Conservation (phyloP, 176 grass and related monocot species). For the Metroxylon sagu region DNA sequence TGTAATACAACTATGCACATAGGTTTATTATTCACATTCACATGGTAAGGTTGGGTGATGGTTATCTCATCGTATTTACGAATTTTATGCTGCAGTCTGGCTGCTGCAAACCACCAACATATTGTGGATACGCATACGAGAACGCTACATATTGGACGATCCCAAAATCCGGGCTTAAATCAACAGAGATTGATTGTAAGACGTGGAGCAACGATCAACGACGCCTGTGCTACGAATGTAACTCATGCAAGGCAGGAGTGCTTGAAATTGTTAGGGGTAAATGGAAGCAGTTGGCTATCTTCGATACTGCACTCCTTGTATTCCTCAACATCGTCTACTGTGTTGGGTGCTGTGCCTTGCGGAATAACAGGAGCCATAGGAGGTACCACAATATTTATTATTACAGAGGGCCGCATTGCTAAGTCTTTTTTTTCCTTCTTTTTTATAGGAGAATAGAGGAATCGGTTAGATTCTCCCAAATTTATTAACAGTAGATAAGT, state of each 20-base stretch:
- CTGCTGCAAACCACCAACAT: slow-evolving; percentile 74
- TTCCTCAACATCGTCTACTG: slow-evolving; percentile 50
- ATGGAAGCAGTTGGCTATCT: slow-evolving; percentile 41
- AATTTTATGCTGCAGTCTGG: slow-evolving; percentile 35
- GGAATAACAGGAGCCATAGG: slow-evolving; percentile 18
- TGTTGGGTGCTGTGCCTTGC: slow-evolving; percentile 56
- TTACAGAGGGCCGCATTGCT: no score
- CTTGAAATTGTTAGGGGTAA: slow-evolving; percentile 40
- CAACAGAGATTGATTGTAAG: slow-evolving; percentile 41
- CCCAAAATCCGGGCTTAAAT: slow-evolving; percentile 17
- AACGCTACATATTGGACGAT: slow-evolving; percentile 45
- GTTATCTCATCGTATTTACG: neutral
- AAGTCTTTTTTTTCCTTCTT: no score
- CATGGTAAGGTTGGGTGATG: neutral
- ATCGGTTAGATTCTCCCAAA: no score
- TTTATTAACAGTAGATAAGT: no score
- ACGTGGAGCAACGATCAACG: slow-evolving; percentile 49
- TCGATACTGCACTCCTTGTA: slow-evolving; percentile 39
- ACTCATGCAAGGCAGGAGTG: slow-evolving; percentile 59
- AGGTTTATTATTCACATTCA: no score
- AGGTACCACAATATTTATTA: no score
- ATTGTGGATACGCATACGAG: slow-evolving; percentile 39
- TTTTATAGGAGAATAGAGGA: no score
- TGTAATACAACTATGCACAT: no score
- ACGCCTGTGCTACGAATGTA: slow-evolving; percentile 50